Percentiles rank a stretch among this genome's conserved stretches.
Conservation (phyloP, 805 yeast genomes). For the Torulaspora indica region DNA sequence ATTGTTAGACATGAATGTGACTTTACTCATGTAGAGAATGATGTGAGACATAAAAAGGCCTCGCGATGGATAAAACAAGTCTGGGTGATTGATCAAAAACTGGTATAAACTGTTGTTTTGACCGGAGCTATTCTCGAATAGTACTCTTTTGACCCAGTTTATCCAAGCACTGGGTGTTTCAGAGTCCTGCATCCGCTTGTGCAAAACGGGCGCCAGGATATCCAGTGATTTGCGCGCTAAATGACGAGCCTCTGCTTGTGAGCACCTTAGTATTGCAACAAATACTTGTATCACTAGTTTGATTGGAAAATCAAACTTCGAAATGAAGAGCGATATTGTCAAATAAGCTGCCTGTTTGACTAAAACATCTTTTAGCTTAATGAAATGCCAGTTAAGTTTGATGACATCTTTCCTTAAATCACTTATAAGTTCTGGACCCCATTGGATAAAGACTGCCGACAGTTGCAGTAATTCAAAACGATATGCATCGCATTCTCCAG, state of each 20-base stretch:
- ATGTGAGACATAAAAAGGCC: constrained; percentile 87
- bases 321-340: constrained; percentile 78
- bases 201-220: constrained; percentile 80
- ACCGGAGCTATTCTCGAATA: constrained; percentile 82
- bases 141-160: constrained; percentile 88
- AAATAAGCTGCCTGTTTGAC: constrained; percentile 92
- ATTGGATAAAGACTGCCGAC: constrained; percentile 69
- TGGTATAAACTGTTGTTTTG: constrained; percentile 86
- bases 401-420: constrained; percentile 77
- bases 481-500: constrained; percentile 69
- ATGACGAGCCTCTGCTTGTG: constrained; percentile 77
- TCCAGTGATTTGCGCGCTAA: constrained; percentile 86
- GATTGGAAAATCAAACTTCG: constrained; percentile 82
- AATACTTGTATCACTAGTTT: constrained; percentile 88
- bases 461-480: constrained; percentile 75
- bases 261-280: constrained; percentile 80
- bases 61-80: constrained; percentile 75
- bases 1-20: constrained; percentile 72
- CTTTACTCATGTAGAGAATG: constrained; percentile 86
- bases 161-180: constrained; percentile 65
- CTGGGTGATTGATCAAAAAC: constrained; percentile 80
- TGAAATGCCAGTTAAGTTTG: constrained; percentile 90
- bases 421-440: constrained; percentile 55
- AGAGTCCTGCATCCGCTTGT: constrained; percentile 52
- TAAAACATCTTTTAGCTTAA: constrained; percentile 80